Evolutionary conservation across 2,329 filamentous ascomycete genomes (phyloP), one percentile per base, ranked within the genome.

Genomic region (Exophiala lecanii-corni): DNA sequence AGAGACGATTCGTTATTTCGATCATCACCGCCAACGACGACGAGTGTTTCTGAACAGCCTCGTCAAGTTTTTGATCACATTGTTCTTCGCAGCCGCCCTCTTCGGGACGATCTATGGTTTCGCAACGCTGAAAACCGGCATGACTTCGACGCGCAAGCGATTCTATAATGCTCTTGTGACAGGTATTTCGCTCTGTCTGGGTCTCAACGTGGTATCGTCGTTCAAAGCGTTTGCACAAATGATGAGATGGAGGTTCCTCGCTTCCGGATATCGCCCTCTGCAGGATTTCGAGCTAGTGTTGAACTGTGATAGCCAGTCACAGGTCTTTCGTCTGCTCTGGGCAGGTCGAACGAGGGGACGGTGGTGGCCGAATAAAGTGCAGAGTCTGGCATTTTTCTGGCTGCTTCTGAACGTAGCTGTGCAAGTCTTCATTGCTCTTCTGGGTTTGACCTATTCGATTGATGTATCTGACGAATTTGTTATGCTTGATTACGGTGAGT

Each of bases 401-500:
- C 21, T 54, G 9, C 12, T 43, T 3, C 28, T 54, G 39, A 49
- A 43, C 15, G 20, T 51, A 26, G 45, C 39, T 19, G 32, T 50
- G 3, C 41, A 49, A 20, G 41, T 54, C 26, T 41, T 49, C 31
- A 46, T 42, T 9, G 51, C 51, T 16, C 31, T 54, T 36, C 34
- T 54, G 10, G 51, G 51, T 19, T 36, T 54, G 33, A 54, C 51
- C 10, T 54, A 54, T 33, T 54, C 51, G 3, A 51, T 49, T 25
- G 45, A 54, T 30, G 39, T 51, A 15, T 45, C 48, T 9, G 19
- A 37, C 6, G 34, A 47, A 16, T 44, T 30, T 21, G 45, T 46
- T 36, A n/a, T n/a, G n/a, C n/a, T n/a, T n/a, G n/a, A n/a, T n/a
- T n/a, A n/a, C n/a, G n/a, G n/a, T n/a, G n/a, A n/a, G n/a, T n/a